Conservation (phyloP, 1,139 yeast species). For the Hemisphaericaspora lyxosophila region DNA sequence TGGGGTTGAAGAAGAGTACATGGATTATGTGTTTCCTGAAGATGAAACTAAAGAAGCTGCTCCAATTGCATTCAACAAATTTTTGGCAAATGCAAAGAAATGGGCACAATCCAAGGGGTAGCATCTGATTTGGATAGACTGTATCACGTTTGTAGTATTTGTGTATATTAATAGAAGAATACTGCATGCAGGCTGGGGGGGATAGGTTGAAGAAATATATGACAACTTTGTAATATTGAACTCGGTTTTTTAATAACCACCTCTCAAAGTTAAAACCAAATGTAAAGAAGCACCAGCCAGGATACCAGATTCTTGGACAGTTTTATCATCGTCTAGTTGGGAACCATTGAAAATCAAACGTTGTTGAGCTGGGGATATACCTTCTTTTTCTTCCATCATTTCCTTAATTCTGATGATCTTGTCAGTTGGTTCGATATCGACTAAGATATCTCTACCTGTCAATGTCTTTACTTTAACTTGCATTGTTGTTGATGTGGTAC, state of each 20-base stretch:
- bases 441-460: slow-evolving; percentile 82
- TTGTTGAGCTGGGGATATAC: slow-evolving; percentile 96
- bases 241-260: slow-evolving; percentile 52
- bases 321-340: slow-evolving; percentile 80
- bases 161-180: not conserved
- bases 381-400: slow-evolving; percentile 93
- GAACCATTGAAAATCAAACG: slow-evolving; percentile 88
- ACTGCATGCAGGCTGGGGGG: not conserved
- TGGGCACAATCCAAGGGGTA: slow-evolving; percentile 40
- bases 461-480: slow-evolving; percentile 72
- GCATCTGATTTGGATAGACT: too few relatives aligned
- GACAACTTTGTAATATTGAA: too few relatives aligned
- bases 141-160: not conserved
- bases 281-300: slow-evolving; percentile 81
- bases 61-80: slow-evolving; percentile 39
- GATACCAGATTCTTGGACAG: slow-evolving; percentile 66
- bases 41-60: slow-evolving; percentile 36
- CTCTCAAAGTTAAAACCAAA: slow-evolving; percentile 85
- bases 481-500: too few relatives aligned
- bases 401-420: slow-evolving; percentile 83
- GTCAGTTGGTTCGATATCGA: slow-evolving; percentile 76
- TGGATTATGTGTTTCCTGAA: slow-evolving; percentile 70
- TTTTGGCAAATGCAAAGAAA: slow-evolving; percentile 62
- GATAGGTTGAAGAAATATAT: not conserved
- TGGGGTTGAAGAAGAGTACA: slow-evolving; percentile 54